These are phyloP conservation scores for Xylariaceae sp. DNA, from an alignment of 2,329 filamentous ascomycete genomes.

Conservation along the genomic window DNA sequence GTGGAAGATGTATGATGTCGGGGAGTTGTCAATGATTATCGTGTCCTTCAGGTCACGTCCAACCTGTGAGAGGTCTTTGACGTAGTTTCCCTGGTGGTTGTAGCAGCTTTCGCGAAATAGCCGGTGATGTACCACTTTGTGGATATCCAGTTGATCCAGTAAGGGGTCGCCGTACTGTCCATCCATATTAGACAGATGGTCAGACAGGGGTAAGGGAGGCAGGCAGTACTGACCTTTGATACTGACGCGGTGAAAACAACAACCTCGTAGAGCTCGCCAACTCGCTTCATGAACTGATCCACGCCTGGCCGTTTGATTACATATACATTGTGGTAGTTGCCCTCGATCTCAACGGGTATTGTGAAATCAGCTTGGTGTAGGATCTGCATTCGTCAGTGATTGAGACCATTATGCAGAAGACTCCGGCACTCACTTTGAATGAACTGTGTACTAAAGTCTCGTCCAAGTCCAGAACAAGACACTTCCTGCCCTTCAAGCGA, in stretches of 20 bases:
- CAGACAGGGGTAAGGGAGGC: not conserved
- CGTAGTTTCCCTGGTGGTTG: constrained; percentile 98
- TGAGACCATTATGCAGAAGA: not conserved
- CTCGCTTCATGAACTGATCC: constrained; percentile 97
- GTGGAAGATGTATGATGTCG: constrained; percentile 98
- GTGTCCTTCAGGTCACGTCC: constrained; percentile 93
- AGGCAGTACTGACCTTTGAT: constrained; percentile 69
- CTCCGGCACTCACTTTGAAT: constrained; percentile 68
- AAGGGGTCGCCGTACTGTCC: constrained; percentile 87
- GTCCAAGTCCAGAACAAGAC: constrained; percentile 88
- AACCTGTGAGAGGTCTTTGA: constrained; percentile 97
- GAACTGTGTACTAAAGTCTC: constrained; percentile 97
- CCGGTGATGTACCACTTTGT: constrained; percentile 90
- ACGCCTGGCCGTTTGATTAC: constrained; percentile 99
- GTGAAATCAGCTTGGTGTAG: constrained; percentile 98
- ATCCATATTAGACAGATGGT: constrained; percentile 13
- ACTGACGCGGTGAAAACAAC: constrained; percentile 98
- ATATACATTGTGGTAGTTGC: constrained; percentile 98
- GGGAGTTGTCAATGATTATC: constrained; percentile 99
- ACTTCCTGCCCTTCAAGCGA: constrained; percentile 81
- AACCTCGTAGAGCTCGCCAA: constrained; percentile 95
- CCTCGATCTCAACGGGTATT: constrained; percentile 97
- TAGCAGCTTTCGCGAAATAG: constrained; percentile 98
- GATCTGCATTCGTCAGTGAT: constrained; percentile 51
- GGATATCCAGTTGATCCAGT: constrained; percentile 93